Percentiles rank a stretch among this genome's conserved stretches.
These are phyloP conservation scores for Linnemannia exigua DNA, from an alignment of 192 early-diverging fungal genomes.

Conservation along the genomic window DNA sequence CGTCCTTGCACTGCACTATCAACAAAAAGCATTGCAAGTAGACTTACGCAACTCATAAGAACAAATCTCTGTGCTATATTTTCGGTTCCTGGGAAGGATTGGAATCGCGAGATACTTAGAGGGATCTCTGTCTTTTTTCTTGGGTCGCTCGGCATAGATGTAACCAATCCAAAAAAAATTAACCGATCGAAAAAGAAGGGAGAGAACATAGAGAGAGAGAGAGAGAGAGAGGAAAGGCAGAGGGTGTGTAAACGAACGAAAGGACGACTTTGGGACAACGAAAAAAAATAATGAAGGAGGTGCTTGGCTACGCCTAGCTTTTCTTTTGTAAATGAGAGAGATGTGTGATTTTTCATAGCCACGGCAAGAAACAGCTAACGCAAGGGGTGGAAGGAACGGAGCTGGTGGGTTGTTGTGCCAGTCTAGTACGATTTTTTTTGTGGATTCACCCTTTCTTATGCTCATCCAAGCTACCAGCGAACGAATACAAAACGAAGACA, in stretches of 20 bases:
- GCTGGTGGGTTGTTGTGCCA: no score
- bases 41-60: not conserved
- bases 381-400: no score
- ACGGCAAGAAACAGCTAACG: no score
- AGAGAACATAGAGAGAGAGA: no score
- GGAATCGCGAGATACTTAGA: constrained; percentile 30
- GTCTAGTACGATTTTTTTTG: not conserved
- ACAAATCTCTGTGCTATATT: not conserved
- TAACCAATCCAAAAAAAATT: not conserved
- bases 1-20: no score
- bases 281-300: not conserved
- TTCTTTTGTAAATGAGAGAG: no score
- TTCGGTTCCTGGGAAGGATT: constrained; percentile 28
- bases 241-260: not conserved
- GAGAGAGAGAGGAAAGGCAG: not conserved
- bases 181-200: constrained; percentile 2
- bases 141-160: constrained; percentile 10
- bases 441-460: not conserved
- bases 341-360: no score
- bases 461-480: not conserved
- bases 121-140: not conserved
- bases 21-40: no score
- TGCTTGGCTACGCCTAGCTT: not conserved
- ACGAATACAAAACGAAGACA: not conserved
- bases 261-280: not conserved